phyloP scores from a whole-genome alignment of 257 asterid genomes.

The Echites panduratus region DNA sequence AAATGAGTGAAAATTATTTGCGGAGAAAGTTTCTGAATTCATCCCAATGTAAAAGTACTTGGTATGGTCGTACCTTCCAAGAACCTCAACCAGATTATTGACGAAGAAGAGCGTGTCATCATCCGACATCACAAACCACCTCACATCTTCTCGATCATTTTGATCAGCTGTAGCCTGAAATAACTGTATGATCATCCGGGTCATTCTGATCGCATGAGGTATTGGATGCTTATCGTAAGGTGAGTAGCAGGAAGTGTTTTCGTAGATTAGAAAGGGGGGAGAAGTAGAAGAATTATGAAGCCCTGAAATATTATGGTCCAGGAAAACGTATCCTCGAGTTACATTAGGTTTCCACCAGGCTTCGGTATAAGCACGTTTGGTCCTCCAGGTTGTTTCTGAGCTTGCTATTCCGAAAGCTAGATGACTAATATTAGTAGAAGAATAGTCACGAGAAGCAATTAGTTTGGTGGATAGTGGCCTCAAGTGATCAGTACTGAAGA shows the following conservation, averaged over 20 bases:
- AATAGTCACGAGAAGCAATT: not conserved
- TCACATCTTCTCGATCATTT: conserved; percentile 9
- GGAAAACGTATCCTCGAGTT: conserved; percentile 34
- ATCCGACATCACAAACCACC: conserved; percentile 46
- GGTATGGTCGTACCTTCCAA: conserved; percentile 30
- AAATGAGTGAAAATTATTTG: conserved; percentile 34
- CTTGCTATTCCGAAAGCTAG: conserved; percentile 39
- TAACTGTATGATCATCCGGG: conserved; percentile 28
- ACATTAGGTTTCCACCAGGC: conserved; percentile 53
- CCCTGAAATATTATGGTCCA: too few relatives aligned
- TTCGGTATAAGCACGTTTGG: conserved; percentile 24
- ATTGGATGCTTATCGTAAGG: conserved; percentile 23
- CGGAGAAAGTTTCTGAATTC: conserved; percentile 33
- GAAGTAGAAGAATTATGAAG: conserved; percentile 27
- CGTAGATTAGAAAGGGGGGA: conserved; percentile 28
- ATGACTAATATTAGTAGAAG: conserved; percentile 31
- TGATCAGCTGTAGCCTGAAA: conserved; percentile 13
- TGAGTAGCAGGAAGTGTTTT: conserved; percentile 21
- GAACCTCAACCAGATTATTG: conserved; percentile 39
- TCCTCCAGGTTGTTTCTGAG: conserved; percentile 28
- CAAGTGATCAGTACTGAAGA: not conserved
- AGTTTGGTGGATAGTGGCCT: not conserved
- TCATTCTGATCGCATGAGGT: conserved; percentile 29
- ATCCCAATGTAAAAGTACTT: conserved; percentile 38
- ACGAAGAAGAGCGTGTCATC: conserved; percentile 44